Conservation (phyloP, 2,329 filamentous ascomycete genomes). For the Tothia fuscella region DNA sequence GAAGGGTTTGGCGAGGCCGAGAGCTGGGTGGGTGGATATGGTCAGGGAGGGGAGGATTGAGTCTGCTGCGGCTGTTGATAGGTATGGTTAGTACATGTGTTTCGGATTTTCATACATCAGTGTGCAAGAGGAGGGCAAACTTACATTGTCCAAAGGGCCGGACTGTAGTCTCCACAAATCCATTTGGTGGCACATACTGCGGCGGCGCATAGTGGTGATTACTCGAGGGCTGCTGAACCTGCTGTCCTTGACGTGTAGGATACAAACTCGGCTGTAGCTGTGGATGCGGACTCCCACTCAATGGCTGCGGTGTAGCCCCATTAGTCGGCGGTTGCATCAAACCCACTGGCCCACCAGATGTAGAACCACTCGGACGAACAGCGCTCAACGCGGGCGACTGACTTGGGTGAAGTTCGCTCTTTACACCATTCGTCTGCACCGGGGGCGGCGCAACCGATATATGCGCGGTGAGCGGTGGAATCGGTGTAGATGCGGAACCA, state of each 20-base stretch:
- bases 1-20: conserved; percentile 50
- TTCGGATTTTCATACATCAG: conserved; percentile 14
- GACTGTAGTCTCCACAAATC: conserved; percentile 26
- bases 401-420: conserved; percentile 24
- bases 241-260: conserved; percentile 20
- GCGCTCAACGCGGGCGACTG: conserved; percentile 33
- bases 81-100: too few species aligned
- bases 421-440: conserved; percentile 27
- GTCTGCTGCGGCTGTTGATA: conserved; percentile 37
- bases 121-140: conserved; percentile 12
- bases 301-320: conserved; percentile 19
- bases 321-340: conserved; percentile 28
- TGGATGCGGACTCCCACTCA: conserved; percentile 32
- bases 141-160: conserved; percentile 34
- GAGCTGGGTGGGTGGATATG: conserved; percentile 54
- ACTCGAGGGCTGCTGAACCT: too few species aligned
- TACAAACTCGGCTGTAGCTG: conserved; percentile 15
- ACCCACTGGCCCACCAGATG: conserved; percentile 21
- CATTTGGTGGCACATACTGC: conserved; percentile 15
- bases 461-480: conserved; percentile 19
- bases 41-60: conserved; percentile 57
- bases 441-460: conserved; percentile 22
- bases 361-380: conserved; percentile 25
- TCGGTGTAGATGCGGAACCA: conserved; percentile 13
- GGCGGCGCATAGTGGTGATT: conserved; percentile 17